These are phyloP conservation scores for Trifolium repens DNA, from an alignment of 306 rosid genomes.

Conservation along the genomic window DNA sequence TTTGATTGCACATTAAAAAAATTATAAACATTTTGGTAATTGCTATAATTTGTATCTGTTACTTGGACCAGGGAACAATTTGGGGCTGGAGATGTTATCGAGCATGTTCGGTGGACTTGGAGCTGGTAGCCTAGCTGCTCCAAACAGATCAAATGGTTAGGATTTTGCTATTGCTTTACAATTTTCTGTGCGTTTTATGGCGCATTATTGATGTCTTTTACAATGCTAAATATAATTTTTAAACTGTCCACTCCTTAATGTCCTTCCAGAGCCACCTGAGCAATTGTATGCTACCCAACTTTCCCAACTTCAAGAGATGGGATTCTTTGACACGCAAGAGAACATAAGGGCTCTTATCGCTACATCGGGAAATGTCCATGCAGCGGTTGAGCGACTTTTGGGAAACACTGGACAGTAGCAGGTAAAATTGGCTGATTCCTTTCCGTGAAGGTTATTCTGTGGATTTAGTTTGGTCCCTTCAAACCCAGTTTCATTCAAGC, in stretches of 20 bases:
- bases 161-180: conserved; percentile 27
- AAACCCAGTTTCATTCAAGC: conserved; percentile 45
- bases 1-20: conserved; percentile 20
- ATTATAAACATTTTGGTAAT: conserved; percentile 16
- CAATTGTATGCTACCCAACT: conserved; percentile 85
- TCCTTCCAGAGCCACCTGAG: conserved; percentile 78
- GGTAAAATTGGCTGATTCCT: conserved; percentile 43
- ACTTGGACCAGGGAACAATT: conserved; percentile 58
- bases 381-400: conserved; percentile 85
- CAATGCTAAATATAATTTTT: conserved; percentile 18
- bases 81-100: conserved; percentile 73
- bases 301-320: conserved; percentile 94
- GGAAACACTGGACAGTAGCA: conserved; percentile 74
- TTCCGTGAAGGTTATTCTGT: conserved; percentile 34
- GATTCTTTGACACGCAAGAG: conserved; percentile 88
- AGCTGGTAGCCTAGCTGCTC: conserved; percentile 76
- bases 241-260: conserved; percentile 6
- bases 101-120: conserved; percentile 95
- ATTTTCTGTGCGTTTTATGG: conserved; percentile 30
- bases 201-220: conserved; percentile 23
- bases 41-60: conserved; percentile 22
- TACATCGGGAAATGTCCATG: conserved; percentile 83
- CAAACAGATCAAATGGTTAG: conserved; percentile 74
- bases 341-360: conserved; percentile 84
- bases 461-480: conserved; percentile 46